Base-by-base conservation (phyloP, 805 yeast species). In the Geotrichum ghanense region DNA sequence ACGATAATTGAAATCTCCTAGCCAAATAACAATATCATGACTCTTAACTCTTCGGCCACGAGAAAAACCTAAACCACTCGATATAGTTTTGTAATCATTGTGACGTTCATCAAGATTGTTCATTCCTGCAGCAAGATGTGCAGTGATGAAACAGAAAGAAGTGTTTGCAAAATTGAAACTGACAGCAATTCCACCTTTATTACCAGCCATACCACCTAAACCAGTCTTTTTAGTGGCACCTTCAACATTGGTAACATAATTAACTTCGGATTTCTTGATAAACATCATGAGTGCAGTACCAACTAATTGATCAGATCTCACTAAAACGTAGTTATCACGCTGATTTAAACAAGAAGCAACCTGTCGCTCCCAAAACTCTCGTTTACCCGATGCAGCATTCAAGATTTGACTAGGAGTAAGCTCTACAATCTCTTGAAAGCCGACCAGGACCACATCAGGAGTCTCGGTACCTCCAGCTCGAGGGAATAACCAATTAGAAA, bases 201-300 rank as follows among this genome's bases (percentile, higher is more conserved):
- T 90, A 16, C 97, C 98, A 0, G 97, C 78, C 68, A 92, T 90
- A 41, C 98, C 98, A 34, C 97, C 96, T 46, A 92, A 69, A 0
- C 97, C 98, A 0, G 97, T 90, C 64, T 90, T 90, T 57, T 89
- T 90, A 10, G 84, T 75, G n/a, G 89, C 75, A n/a, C 97, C 97
- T 54, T 88, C 89, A 3, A 92, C 96, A 57, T 83, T 81, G 12
- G 85, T 83, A 3, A 92, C 79, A 46, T 70, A 59, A 19, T 65
- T 61, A 22, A 83, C 65, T 51, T 81, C 79, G 2, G 73, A 65
- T 46, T 78, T 77, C 53, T 79, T 78, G 3, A 79, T 79, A 59
- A 80, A 89, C 40, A 92, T 65, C 58, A 90, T 65, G 47, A 84
- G 61, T 1, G 90, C 78, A 7, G 94, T 76, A 2, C 97, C 97